Evolutionary conservation across 2,329 filamentous ascomycete genomes (phyloP).

Genomic region (Verticillium alfalfae): DNA sequence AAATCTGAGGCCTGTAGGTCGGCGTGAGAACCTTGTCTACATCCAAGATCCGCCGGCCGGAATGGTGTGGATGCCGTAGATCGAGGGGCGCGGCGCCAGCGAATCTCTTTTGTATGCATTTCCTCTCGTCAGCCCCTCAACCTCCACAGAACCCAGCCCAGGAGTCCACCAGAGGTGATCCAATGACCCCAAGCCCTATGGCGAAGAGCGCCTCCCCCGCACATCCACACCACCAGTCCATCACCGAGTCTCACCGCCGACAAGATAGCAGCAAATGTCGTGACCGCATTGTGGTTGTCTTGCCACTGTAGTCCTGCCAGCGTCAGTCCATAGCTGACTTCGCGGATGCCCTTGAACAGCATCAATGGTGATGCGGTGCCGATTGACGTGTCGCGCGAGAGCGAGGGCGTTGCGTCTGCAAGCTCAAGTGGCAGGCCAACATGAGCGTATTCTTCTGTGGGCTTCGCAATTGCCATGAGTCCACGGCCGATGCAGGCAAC

Average conservation of each 20-base stretch:
- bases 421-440: conserved; percentile 16
- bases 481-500: conserved; percentile 17
- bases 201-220: conserved; percentile 17
- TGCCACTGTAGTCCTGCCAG: conserved; percentile 21
- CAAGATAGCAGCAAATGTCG: conserved; percentile 19
- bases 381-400: too few relatives aligned
- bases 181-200: conserved; percentile 19
- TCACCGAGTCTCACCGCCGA: conserved; percentile 23
- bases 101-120: too few relatives aligned
- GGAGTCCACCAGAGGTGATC: conserved; percentile 16
- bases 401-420: not conserved
- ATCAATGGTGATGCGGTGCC: conserved; percentile 21
- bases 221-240: conserved; percentile 23
- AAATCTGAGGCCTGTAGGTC: too few relatives aligned
- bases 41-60: too few relatives aligned
- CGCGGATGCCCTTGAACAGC: conserved; percentile 27
- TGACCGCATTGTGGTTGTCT: conserved; percentile 20
- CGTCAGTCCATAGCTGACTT: conserved; percentile 22
- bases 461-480: conserved; percentile 15
- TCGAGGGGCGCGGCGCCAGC: too few relatives aligned
- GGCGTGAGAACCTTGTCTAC: too few relatives aligned
- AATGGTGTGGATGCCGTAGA: too few relatives aligned
- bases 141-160: conserved; percentile 19
- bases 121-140: conserved; percentile 2
- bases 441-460: conserved; percentile 16